A percentile compares a stretch with the other conserved stretches of the same genome.
Conservation (phyloP, 805 yeast genomes). For the Cyberlindnera maclurae region DNA sequence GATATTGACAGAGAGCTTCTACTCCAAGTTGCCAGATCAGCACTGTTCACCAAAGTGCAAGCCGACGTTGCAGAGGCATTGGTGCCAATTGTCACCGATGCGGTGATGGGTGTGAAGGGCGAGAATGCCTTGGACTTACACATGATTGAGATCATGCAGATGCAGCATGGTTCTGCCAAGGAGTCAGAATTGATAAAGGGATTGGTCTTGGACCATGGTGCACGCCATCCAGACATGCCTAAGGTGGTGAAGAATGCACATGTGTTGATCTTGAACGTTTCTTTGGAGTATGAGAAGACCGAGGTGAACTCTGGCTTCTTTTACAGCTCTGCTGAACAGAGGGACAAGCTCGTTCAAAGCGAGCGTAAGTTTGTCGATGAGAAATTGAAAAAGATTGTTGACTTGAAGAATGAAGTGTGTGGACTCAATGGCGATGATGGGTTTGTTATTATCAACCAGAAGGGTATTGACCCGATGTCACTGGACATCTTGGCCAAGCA, state of each 20-base stretch:
- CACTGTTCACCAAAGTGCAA: slow-evolving; percentile 81
- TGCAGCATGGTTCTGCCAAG: slow-evolving; percentile 86
- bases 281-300: slow-evolving; percentile 93
- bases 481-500: slow-evolving; percentile 89
- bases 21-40: slow-evolving; percentile 85
- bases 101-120: slow-evolving; percentile 72
- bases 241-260: slow-evolving; percentile 74
- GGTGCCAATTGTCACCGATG: slow-evolving; percentile 94
- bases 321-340: slow-evolving; percentile 91
- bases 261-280: slow-evolving; percentile 84
- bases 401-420: slow-evolving; percentile 88
- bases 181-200: slow-evolving; percentile 84
- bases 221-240: slow-evolving; percentile 99
- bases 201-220: slow-evolving; percentile 94
- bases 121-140: slow-evolving; percentile 71
- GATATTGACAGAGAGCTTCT: slow-evolving; percentile 79
- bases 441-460: slow-evolving; percentile 93
- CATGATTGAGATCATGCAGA: slow-evolving; percentile 97
- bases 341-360: slow-evolving; percentile 88
- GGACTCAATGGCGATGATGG: slow-evolving; percentile 64
- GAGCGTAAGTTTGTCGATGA: slow-evolving; percentile 94
- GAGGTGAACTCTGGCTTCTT: slow-evolving; percentile 95
- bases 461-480: slow-evolving; percentile 98
- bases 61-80: slow-evolving; percentile 70
- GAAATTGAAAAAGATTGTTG: slow-evolving; percentile 84